A percentile compares a stretch with the other conserved stretches of the same genome.
Conservation (phyloP, 768 basidiomycete species). For the Naganishia vishniacii region DNA sequence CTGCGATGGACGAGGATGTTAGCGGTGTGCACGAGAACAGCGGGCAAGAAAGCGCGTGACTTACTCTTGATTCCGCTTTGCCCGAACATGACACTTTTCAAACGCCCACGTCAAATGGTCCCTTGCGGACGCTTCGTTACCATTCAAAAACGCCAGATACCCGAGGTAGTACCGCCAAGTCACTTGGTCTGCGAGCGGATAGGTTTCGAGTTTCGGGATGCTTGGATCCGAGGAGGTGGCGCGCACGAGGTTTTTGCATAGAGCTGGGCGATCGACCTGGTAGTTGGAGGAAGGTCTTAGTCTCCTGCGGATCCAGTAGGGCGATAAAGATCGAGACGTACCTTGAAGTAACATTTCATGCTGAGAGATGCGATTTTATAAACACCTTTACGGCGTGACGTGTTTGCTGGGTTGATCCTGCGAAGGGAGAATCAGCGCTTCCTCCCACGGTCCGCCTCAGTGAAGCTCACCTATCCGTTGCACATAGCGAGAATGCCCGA, state of each 20-base stretch:
- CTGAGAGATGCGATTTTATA: constrained; percentile 88
- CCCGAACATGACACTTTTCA: constrained; percentile 67
- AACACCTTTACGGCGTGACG: constrained; percentile 81
- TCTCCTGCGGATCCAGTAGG: too few relatives aligned
- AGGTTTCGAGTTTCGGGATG: constrained; percentile 68
- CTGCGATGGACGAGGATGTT: constrained; percentile 50
- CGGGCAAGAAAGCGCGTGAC: constrained; percentile 41
- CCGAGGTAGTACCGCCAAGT: constrained; percentile 93
- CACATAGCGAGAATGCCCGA: constrained; percentile 81
- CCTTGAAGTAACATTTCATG: constrained; percentile 91
- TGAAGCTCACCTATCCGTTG: constrained; percentile 75
- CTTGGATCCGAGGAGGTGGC: constrained; percentile 80
- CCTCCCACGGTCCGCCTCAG: too few relatives aligned
- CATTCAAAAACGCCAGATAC: constrained; percentile 87
- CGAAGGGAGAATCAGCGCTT: too few relatives aligned
- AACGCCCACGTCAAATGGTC: constrained; percentile 81
- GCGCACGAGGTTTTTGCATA: constrained; percentile 85
- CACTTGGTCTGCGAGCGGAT: constrained; percentile 83
- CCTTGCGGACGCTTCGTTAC: constrained; percentile 79
- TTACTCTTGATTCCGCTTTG: constrained; percentile 76
- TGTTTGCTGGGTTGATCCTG: constrained; percentile 47
- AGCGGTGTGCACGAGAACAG: background rate
- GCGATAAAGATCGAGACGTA: constrained; percentile 49
- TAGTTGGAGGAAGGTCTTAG: constrained; percentile 2
- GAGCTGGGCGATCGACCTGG: constrained; percentile 81